Conservation (phyloP, 2,329 filamentous ascomycete genomes). For the Monosporascus sp. region DNA sequence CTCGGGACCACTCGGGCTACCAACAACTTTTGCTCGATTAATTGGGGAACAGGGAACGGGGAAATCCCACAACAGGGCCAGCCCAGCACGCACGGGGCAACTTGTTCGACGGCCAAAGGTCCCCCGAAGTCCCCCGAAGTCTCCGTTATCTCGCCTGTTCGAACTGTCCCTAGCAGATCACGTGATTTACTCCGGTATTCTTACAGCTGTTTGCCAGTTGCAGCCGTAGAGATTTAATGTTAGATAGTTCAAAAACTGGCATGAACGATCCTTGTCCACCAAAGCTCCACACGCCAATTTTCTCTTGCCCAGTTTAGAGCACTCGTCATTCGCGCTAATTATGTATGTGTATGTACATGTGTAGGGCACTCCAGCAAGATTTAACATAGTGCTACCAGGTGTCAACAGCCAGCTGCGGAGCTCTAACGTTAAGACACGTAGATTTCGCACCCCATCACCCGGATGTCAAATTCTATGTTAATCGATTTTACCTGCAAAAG, state of each 20-base stretch:
- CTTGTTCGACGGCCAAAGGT: not conserved
- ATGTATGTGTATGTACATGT: not conserved
- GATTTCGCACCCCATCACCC: no score
- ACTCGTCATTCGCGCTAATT: not conserved
- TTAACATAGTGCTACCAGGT: no score
- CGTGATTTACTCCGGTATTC: not conserved
- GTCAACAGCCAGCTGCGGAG: no score
- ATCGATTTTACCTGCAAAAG: no score
- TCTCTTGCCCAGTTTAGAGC: not conserved
- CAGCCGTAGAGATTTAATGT: not conserved
- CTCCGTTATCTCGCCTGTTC: no score
- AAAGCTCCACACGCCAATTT: no score
- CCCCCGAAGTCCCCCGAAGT: no score
- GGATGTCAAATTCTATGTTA: no score
- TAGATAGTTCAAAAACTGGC: not conserved
- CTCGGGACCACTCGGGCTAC: slow-evolving; percentile 2
- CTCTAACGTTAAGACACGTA: no score
- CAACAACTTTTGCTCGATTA: not conserved
- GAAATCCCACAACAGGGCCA: not conserved
- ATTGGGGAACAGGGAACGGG: not conserved
- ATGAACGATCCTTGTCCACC: no score
- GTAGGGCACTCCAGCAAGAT: not conserved
- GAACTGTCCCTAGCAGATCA: not conserved
- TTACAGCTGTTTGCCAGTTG: not conserved
- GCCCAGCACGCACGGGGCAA: not conserved